phyloP scores from a whole-genome alignment of 192 early-diverging fungal species.

The Entrophospora sp. region DNA sequence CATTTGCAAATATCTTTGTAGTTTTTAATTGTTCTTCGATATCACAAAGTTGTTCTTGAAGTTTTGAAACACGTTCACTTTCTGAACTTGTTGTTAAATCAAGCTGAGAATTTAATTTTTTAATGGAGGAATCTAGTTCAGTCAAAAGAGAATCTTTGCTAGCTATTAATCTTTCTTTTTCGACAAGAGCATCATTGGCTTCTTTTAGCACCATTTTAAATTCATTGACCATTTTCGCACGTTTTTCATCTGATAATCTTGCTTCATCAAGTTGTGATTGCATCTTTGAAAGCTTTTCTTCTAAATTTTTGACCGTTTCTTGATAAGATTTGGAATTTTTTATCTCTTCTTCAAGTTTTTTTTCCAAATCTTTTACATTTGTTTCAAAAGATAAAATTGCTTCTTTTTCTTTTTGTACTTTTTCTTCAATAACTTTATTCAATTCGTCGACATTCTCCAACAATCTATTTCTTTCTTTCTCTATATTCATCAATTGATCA shows the following conservation, averaged over 20 bases:
- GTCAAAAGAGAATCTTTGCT: not conserved
- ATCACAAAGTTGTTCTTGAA: not conserved
- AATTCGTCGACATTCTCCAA: not conserved
- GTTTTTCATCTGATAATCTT: not conserved
- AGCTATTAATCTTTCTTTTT: conserved; percentile 6
- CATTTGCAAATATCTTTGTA: not conserved
- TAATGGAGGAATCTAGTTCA: not conserved
- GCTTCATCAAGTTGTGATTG: not conserved
- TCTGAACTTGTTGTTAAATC: not conserved
- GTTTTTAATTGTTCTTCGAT: too few relatives aligned
- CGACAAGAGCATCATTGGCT: not conserved
- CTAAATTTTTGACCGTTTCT: not conserved
- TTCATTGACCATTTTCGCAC: not conserved
- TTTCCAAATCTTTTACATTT: not conserved
- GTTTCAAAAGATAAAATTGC: not conserved
- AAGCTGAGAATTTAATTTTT: not conserved
- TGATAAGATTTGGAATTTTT: not conserved
- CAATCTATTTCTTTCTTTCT: conserved; percentile 2
- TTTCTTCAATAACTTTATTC: not conserved
- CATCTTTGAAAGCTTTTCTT: not conserved
- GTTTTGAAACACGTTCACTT: not conserved
- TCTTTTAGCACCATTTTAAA: not conserved
- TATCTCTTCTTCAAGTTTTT: not conserved
- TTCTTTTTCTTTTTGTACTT: not conserved
- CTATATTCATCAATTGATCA: not conserved